Percentiles rank a stretch among this genome's conserved stretches.
These are phyloP conservation scores for Hericium alpestre DNA, from an alignment of 768 basidiomycete species.

Conservation along the genomic window DNA sequence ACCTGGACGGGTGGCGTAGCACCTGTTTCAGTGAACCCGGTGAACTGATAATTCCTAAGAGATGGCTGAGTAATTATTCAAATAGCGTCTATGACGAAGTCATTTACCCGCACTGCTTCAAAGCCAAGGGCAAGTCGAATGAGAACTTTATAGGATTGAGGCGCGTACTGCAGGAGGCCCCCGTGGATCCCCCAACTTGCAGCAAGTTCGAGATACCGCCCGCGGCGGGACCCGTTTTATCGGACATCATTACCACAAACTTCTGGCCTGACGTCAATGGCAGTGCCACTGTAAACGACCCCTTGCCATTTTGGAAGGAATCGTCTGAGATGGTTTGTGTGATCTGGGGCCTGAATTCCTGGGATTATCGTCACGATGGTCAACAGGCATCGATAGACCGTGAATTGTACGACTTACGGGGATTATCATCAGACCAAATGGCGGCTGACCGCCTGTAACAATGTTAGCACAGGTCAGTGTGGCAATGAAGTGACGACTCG, in stretches of 20 bases:
- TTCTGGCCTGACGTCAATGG: slow-evolving; percentile 27
- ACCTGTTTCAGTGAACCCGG: slow-evolving; percentile 23
- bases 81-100: not conserved
- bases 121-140: slow-evolving; percentile 39
- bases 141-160: slow-evolving; percentile 31
- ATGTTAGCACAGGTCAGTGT: not conserved
- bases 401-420: not conserved
- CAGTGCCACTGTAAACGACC: slow-evolving; percentile 39
- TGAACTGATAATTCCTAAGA: slow-evolving; percentile 10
- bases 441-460: slow-evolving; percentile 7
- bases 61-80: not conserved
- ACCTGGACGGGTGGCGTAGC: not conserved
- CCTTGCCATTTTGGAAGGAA: slow-evolving; percentile 44
- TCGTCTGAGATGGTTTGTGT: slow-evolving; percentile 45
- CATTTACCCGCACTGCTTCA: slow-evolving; percentile 53
- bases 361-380: not conserved
- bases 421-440: slow-evolving; percentile 3
- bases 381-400: not conserved
- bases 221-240: slow-evolving; percentile 55
- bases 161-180: slow-evolving; percentile 35
- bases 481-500: slow-evolving; percentile 17
- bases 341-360: slow-evolving; percentile 45
- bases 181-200: slow-evolving; percentile 33
- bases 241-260: slow-evolving; percentile 59
- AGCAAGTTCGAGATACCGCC: slow-evolving; percentile 48